Evolutionary conservation across 768 basidiomycete genomes (phyloP).

Genomic region (Lactarius trivialis): DNA sequence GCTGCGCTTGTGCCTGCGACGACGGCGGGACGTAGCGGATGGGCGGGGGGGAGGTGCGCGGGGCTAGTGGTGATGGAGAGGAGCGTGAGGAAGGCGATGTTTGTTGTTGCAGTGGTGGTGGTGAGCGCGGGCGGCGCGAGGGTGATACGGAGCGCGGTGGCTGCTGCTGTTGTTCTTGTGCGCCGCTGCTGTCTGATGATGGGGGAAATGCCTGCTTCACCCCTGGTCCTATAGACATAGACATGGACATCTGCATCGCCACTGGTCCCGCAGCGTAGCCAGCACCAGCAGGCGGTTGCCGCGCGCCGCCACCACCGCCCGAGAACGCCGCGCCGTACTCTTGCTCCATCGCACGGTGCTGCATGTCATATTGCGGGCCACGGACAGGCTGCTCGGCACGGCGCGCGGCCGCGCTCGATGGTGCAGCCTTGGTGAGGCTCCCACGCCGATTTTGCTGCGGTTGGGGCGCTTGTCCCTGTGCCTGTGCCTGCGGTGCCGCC

Average conservation of each 20-base stretch:
- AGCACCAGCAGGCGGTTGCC: slow-evolving; percentile 1
- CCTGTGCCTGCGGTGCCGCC: not conserved
- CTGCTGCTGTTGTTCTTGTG: slow-evolving; percentile 26
- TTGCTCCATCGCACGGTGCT: slow-evolving; percentile 88
- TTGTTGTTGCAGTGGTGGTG: slow-evolving; percentile 1
- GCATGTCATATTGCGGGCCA: slow-evolving; percentile 90
- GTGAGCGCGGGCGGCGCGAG: slow-evolving; percentile 30
- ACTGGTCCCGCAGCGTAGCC: slow-evolving; percentile 26
- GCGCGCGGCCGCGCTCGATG: slow-evolving; percentile 42
- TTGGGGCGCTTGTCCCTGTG: slow-evolving; percentile 22
- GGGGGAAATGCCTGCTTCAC: slow-evolving; percentile 25
- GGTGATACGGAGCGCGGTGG: slow-evolving; percentile 50
- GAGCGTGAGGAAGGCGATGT: slow-evolving; percentile 30
- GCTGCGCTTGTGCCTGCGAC: not conserved
- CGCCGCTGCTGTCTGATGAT: slow-evolving; percentile 11
- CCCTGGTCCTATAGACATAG: slow-evolving; percentile 28
- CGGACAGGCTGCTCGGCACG: slow-evolving; percentile 83
- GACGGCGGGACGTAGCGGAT: slow-evolving; percentile 4
- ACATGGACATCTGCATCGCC: slow-evolving; percentile 3
- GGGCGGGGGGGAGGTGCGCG: not conserved
- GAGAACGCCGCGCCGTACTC: slow-evolving; percentile 49
- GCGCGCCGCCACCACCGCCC: slow-evolving; percentile 8
- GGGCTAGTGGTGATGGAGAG: not conserved
- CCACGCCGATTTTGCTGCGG: slow-evolving; percentile 38
- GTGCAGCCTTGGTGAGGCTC: slow-evolving; percentile 61